Evolutionary conservation across 352 stramenopile species (phyloP), one percentile per base, ranked within the genome.

Genomic region (Globisporangium abappressorium): DNA sequence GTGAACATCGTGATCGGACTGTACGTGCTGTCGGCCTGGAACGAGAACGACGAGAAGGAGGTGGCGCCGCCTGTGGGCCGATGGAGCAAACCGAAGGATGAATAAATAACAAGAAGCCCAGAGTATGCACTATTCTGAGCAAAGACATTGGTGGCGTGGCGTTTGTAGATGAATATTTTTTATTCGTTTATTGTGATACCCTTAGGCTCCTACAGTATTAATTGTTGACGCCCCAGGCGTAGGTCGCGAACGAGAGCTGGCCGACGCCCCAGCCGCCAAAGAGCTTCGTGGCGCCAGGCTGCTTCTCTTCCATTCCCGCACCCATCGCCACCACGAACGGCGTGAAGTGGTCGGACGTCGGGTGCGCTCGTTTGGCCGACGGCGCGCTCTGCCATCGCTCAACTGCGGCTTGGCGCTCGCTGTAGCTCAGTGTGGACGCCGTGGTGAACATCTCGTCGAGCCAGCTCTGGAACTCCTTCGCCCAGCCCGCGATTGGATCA

Each of bases 1-100:
- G 82, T 90, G 36, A 95, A 95, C 64, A 71, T 93, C 46, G 82
- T 93, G 22, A 91, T 93, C 62, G 78, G 83, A 7, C 66, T 91
- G 2, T 95, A 95, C 63, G 81, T 95, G 70, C 59, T 92, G 47
- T 92, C 81, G 38, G 85, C 85, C 7, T 91, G 82, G 75, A 73
- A 75, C 53, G 85, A 92, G 41, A 75, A 91, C 36, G 77, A 87
- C 57, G 75, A 75, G 65, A 80, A 81, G 49, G 79, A 84, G 58
- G 70, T 73, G 20, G 74, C 69, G n/a, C 82, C 80, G 20, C 72
- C 80, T 3, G 82, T 93, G 3, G 85, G 82, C 14, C 75, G 85
- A 5, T 91, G 90, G 62, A 74, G 74, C 12, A 86, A 77, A 60
- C 30, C 62, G 46, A 85, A 92, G 70, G 62, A 83, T 64, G 65